Conservation (phyloP, 2,329 filamentous ascomycete species). For the Apiospora aurea region DNA sequence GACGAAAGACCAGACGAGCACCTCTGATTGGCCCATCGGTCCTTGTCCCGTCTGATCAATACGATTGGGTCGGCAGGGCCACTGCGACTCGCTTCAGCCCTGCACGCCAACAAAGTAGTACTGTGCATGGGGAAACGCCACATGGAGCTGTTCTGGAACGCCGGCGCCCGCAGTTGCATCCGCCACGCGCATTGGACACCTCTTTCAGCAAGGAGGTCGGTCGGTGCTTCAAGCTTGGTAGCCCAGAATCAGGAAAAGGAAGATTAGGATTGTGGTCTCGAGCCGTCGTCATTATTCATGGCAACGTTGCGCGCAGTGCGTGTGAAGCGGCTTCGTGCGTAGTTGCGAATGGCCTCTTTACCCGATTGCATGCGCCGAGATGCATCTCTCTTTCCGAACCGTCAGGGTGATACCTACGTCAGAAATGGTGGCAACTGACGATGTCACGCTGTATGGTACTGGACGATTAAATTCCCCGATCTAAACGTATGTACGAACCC, state of each 20-base stretch:
- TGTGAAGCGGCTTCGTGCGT: too few relatives aligned
- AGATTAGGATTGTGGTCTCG: too few relatives aligned
- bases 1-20: background rate
- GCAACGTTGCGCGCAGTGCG: too few relatives aligned
- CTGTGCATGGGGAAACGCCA: background rate
- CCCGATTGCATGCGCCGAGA: too few relatives aligned
- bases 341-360: too few relatives aligned
- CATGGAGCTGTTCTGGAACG: constrained; percentile 11
- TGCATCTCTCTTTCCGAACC: too few relatives aligned
- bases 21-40: background rate
- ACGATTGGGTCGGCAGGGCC: background rate
- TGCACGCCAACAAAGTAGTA: background rate
- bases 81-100: background rate
- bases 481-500: too few relatives aligned
- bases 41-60: background rate
- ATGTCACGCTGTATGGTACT: background rate
- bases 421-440: background rate
- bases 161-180: background rate
- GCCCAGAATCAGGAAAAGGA: background rate
- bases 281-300: too few relatives aligned
- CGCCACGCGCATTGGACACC: too few relatives aligned
- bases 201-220: too few relatives aligned
- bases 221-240: background rate
- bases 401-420: background rate
- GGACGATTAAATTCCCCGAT: background rate